Percentiles rank a stretch among this genome's conserved stretches.
These are phyloP conservation scores for Tylopilus rubrobrunneus DNA, from an alignment of 768 basidiomycete species.

Conservation along the genomic window DNA sequence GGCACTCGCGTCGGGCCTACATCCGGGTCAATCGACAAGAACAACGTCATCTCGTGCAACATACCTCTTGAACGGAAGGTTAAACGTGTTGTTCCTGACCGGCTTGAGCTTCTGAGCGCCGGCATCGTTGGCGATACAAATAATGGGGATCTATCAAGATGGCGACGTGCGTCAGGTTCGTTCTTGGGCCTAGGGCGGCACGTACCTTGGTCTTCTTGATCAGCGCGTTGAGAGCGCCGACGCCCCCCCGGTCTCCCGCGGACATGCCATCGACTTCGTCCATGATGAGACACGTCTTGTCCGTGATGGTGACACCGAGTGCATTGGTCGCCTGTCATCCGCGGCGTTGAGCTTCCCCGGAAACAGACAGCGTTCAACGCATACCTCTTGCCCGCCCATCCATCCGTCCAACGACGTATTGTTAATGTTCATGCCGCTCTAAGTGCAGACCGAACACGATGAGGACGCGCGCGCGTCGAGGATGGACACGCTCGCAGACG, in stretches of 20 bases:
- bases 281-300: conserved; percentile 90
- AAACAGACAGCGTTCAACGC: conserved; percentile 21
- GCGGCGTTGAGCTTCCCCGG: background rate
- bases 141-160: conserved; percentile 76
- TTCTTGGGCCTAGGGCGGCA: background rate
- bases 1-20: conserved; percentile 69
- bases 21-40: background rate
- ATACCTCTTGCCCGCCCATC: conserved; percentile 56
- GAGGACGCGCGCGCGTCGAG: background rate
- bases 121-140: conserved; percentile 94
- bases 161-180: background rate
- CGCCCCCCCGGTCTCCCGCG: conserved; percentile 93
- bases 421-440: conserved; percentile 84
- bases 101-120: conserved; percentile 90
- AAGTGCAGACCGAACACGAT: conserved; percentile 26
- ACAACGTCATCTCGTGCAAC: conserved; percentile 12
- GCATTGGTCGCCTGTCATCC: conserved; percentile 53
- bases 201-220: conserved; percentile 89
- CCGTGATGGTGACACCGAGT: conserved; percentile 69
- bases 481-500: background rate
- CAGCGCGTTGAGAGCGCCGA: conserved; percentile 86
- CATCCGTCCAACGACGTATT: conserved; percentile 88
- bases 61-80: conserved; percentile 74
- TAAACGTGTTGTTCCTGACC: conserved; percentile 64
- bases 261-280: conserved; percentile 99